Percentiles rank a stretch among this genome's conserved stretches.
Evolutionary conservation across 139 green algal genomes (phyloP).

Genomic region (Volvox reticuliferus): DNA sequence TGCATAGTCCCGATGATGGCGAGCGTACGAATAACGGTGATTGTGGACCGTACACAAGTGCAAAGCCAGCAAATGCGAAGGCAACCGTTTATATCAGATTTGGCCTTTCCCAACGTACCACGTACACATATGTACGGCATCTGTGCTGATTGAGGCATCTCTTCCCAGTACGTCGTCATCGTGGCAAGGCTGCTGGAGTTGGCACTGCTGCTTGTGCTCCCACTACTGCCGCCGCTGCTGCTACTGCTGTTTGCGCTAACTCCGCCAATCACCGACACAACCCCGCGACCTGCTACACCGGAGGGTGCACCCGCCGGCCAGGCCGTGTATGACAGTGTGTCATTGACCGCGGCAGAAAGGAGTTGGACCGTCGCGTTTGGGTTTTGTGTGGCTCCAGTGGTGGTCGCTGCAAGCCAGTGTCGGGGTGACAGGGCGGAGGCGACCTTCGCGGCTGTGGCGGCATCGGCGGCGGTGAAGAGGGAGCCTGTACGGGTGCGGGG

Average conservation of each 20-base stretch:
- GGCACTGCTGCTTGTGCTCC: neutral
- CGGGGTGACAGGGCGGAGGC: neutral
- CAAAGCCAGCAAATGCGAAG: too few relatives aligned
- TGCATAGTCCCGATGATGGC: too few relatives aligned
- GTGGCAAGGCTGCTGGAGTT: neutral
- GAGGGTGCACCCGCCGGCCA: neutral
- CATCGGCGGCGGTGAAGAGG: constrained; percentile 1
- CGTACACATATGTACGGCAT: constrained; percentile 11
- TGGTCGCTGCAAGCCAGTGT: constrained; percentile 8
- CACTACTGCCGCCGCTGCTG: neutral
- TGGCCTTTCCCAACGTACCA: neutral
- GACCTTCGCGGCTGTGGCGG: neutral
- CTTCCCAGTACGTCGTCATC: neutral
- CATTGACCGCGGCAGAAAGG: neutral
- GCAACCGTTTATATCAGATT: too few relatives aligned
- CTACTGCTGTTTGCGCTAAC: neutral
- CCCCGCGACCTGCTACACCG: neutral
- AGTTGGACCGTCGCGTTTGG: neutral
- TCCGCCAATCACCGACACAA: neutral
- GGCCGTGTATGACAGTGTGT: neutral
- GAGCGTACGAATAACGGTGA: too few relatives aligned
- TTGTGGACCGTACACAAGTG: too few relatives aligned
- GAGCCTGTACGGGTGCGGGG: neutral
- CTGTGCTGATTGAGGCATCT: neutral
- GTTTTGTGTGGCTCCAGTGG: neutral